Percentiles rank a stretch among this genome's conserved stretches.
phyloP scores from a whole-genome alignment of 768 basidiomycete species.

The Lactarius quietus region DNA sequence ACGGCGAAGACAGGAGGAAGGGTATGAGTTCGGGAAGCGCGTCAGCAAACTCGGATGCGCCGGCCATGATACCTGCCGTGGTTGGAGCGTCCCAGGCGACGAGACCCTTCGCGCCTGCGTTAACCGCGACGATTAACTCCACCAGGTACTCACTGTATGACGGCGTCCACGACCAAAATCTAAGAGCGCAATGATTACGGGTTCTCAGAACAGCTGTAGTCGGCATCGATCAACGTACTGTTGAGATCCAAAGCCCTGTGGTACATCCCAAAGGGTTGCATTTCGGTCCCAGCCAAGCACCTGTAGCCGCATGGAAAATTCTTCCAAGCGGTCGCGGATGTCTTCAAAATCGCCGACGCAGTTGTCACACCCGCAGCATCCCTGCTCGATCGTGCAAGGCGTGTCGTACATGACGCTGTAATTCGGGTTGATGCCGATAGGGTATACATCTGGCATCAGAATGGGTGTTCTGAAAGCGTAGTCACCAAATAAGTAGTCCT shows the following conservation, averaged over 20 bases:
- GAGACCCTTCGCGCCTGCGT: conserved; percentile 58
- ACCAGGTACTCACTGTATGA: conserved; percentile 70
- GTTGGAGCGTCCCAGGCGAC: conserved; percentile 45
- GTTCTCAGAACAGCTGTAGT: background rate
- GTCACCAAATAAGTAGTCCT: conserved; percentile 56
- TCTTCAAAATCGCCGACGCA: conserved; percentile 69
- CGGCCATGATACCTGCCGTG: conserved; percentile 36
- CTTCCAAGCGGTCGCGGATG: conserved; percentile 62
- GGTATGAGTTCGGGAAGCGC: conserved; percentile 28
- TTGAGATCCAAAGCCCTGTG: conserved; percentile 67
- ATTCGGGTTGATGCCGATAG: conserved; percentile 56
- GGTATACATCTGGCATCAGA: conserved; percentile 64
- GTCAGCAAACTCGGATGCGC: conserved; percentile 35
- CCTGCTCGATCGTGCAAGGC: conserved; percentile 58
- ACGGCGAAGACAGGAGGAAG: conserved; percentile 11
- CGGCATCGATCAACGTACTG: conserved; percentile 30
- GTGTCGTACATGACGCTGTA: conserved; percentile 61
- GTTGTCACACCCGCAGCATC: conserved; percentile 71
- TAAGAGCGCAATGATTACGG: conserved; percentile 24
- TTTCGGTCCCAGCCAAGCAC: conserved; percentile 64
- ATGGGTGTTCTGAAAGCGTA: conserved; percentile 66
- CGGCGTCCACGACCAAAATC: conserved; percentile 60
- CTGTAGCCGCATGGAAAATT: conserved; percentile 55
- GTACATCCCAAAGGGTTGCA: conserved; percentile 75
- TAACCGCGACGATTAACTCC: conserved; percentile 61